Evolutionary conservation across 345 rosid genomes (phyloP).

Genomic region (Citrus australasica): DNA sequence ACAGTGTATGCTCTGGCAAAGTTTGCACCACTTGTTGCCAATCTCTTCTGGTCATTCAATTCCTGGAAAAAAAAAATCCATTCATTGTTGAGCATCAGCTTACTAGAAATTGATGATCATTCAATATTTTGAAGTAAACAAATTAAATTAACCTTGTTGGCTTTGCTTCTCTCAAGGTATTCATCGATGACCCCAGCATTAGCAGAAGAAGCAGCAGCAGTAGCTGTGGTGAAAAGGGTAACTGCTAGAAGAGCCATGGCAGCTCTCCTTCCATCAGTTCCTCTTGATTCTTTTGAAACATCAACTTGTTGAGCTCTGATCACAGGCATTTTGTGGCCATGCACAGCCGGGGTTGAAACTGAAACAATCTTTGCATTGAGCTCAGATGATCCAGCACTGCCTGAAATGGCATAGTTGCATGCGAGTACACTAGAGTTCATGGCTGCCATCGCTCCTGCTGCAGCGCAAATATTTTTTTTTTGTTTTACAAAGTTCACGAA

Average conservation of each 20-base stretch:
- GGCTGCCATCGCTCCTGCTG: slow-evolving; percentile 51
- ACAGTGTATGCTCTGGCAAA: slow-evolving; percentile 95
- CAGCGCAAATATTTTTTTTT: not conserved
- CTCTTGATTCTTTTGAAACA: slow-evolving; percentile 29
- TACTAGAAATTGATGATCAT: not conserved
- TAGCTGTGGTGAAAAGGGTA: slow-evolving; percentile 60
- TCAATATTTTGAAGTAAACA: not conserved
- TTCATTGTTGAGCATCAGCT: not conserved
- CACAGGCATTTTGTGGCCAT: slow-evolving; percentile 40
- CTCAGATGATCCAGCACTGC: slow-evolving; percentile 56
- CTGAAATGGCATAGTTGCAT: slow-evolving; percentile 70
- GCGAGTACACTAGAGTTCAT: slow-evolving; percentile 83
- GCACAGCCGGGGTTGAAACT: slow-evolving; percentile 32
- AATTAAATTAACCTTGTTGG: slow-evolving; percentile 67
- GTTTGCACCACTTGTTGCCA: slow-evolving; percentile 97
- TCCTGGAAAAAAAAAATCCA: slow-evolving; percentile 39
- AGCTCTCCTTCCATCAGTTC: slow-evolving; percentile 62
- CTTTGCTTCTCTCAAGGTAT: slow-evolving; percentile 94
- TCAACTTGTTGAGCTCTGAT: slow-evolving; percentile 12
- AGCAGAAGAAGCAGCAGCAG: slow-evolving; percentile 57
- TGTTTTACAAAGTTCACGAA: not conserved
- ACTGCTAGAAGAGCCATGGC: slow-evolving; percentile 71
- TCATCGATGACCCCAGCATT: slow-evolving; percentile 84
- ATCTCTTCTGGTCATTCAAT: slow-evolving; percentile 91
- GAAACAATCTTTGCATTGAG: slow-evolving; percentile 55